These are phyloP conservation scores for Hypericum perforatum DNA, from an alignment of 345 rosid species.

Conservation along the genomic window DNA sequence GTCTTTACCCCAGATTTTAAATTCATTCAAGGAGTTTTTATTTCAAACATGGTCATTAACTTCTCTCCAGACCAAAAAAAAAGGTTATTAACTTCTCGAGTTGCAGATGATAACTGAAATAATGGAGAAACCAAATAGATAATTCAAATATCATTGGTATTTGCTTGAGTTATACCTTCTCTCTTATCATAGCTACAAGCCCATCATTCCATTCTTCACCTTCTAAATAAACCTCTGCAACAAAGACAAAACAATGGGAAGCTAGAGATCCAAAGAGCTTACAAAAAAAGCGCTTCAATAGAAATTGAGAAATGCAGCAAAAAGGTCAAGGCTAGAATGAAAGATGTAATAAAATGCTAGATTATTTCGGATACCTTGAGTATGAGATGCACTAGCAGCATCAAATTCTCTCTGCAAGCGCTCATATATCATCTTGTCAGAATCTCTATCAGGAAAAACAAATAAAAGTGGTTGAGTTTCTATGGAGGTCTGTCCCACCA, in stretches of 20 bases:
- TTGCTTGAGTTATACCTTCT: slow-evolving; percentile 46
- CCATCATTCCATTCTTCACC: slow-evolving; percentile 97
- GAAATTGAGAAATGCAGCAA: too few species aligned
- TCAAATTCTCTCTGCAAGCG: slow-evolving; percentile 86
- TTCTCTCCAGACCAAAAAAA: too few species aligned
- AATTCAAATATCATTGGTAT: slow-evolving; percentile 4
- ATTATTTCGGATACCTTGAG: slow-evolving; percentile 39
- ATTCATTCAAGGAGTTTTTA: too few species aligned
- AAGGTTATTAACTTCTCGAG: too few species aligned
- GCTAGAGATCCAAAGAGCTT: too few species aligned
- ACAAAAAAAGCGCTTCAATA: too few species aligned
- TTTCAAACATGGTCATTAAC: too few species aligned
- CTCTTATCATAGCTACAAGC: slow-evolving; percentile 80
- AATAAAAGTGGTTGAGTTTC: slow-evolving; percentile 1
- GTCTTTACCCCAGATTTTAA: too few species aligned
- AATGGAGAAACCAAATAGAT: not conserved
- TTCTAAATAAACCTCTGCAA: slow-evolving; percentile 59
- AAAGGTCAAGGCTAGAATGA: not conserved
- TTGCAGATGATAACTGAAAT: too few species aligned
- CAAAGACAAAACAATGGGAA: not conserved
- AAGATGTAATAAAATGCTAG: slow-evolving; percentile 2
- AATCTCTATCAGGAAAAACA: slow-evolving; percentile 48
- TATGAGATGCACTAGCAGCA: slow-evolving; percentile 70
- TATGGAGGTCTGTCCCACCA: not conserved
- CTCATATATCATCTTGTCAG: slow-evolving; percentile 77